Evolutionary conservation across 2,329 filamentous ascomycete genomes (phyloP).

Genomic region (Ascochyta pisi): DNA sequence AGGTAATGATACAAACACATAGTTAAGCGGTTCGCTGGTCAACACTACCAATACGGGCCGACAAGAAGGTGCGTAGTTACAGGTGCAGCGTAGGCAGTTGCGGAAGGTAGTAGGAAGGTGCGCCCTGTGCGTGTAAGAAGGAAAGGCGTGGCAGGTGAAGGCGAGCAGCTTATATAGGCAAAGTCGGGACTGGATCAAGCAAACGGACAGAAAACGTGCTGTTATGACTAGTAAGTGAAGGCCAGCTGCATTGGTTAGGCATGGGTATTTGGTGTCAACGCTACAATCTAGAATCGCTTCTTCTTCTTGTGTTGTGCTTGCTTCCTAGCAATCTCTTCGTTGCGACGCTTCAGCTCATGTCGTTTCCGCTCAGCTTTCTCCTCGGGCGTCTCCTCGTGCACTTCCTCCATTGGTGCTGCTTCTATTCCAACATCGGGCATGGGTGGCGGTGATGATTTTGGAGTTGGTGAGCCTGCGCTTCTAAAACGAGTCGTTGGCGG

Average conservation of each 20-base stretch:
- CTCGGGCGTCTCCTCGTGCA: constrained; percentile 52
- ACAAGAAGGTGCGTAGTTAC: neutral
- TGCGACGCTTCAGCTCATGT: constrained; percentile 63
- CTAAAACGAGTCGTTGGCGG: constrained; percentile 12
- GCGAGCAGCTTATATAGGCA: neutral
- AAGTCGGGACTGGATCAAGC: neutral
- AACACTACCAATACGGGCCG: neutral
- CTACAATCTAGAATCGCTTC: constrained; percentile 36
- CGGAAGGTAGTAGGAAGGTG: neutral
- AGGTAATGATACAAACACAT: constrained; percentile 49
- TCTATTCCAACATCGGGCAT: constrained; percentile 12
- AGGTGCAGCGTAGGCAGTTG: neutral
- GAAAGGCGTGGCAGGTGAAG: neutral
- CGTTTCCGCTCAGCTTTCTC: constrained; percentile 63
- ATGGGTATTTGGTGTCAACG: neutral
- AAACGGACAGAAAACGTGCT: neutral
- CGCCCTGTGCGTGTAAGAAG: neutral
- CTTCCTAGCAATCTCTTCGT: constrained; percentile 63
- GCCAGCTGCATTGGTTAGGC: neutral
- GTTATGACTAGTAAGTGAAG: neutral
- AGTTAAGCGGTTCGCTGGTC: constrained; percentile 14
- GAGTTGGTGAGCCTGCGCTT: constrained; percentile 17
- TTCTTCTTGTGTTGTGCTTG: constrained; percentile 45
- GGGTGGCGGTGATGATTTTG: constrained; percentile 20
- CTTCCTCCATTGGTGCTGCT: constrained; percentile 20